A percentile compares a stretch with the other conserved stretches of the same genome.
Conservation (phyloP, 345 rosid species). For the Iberis pinnata region DNA sequence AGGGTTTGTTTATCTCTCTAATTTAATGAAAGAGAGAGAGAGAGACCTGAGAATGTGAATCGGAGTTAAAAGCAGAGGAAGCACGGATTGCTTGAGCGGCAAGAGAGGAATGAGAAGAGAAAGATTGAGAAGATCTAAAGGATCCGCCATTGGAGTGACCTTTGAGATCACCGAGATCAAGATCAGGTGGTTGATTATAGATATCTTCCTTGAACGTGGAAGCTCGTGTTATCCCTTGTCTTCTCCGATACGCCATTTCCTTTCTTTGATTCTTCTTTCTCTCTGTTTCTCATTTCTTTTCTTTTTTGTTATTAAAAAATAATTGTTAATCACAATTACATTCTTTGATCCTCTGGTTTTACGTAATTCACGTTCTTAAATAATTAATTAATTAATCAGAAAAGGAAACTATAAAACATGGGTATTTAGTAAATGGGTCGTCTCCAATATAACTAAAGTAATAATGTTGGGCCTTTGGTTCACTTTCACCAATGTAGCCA, state of each 20-base stretch:
- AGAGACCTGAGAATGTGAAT: conserved; percentile 36
- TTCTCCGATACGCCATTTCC: conserved; percentile 92
- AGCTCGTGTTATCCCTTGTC: conserved; percentile 67
- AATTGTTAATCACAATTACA: conserved; percentile 13
- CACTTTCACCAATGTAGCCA: too few species aligned
- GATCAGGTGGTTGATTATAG: conserved; percentile 33
- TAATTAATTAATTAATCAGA: background rate
- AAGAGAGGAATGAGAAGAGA: conserved; percentile 39
- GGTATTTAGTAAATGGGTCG: too few species aligned
- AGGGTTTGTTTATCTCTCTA: background rate
- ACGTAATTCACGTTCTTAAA: conserved; percentile 32
- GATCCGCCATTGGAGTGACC: conserved; percentile 27
- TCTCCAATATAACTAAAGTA: too few species aligned
- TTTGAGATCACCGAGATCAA: conserved; percentile 21
- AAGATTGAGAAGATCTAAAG: conserved; percentile 36
- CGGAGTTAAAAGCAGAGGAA: conserved; percentile 27
- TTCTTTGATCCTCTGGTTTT: conserved; percentile 24
- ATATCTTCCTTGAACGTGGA: conserved; percentile 81
- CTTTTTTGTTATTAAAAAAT: conserved; percentile 2
- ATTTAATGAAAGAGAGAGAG: background rate
- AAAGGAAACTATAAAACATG: too few species aligned
- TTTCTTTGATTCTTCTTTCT: background rate
- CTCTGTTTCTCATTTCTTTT: background rate
- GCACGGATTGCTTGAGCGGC: conserved; percentile 91
- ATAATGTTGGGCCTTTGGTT: too few species aligned